These are phyloP conservation scores for Pythium diclinum DNA, from an alignment of 352 stramenopile genomes.

Conservation along the genomic window DNA sequence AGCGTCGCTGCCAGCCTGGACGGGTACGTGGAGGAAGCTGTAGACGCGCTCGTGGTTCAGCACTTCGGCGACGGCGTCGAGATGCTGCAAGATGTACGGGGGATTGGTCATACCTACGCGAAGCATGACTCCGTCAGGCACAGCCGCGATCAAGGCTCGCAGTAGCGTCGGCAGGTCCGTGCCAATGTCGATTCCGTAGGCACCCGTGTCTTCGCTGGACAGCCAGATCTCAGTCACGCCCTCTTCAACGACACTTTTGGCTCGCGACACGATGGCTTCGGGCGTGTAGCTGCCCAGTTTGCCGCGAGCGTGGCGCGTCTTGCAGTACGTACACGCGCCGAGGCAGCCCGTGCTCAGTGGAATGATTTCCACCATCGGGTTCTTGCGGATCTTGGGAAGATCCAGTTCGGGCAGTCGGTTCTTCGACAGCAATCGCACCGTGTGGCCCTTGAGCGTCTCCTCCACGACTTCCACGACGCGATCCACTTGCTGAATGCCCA, in stretches of 20 bases:
- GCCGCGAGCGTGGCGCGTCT: conserved; percentile 90
- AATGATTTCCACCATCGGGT: conserved; percentile 92
- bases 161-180: conserved; percentile 78
- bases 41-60: conserved; percentile 86
- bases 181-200: conserved; percentile 89
- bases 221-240: conserved; percentile 92
- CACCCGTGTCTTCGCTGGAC: conserved; percentile 89
- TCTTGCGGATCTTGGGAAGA: conserved; percentile 91
- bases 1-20: conserved; percentile 85
- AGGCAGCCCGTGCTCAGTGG: conserved; percentile 90
- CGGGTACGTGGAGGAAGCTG: conserved; percentile 90
- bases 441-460: conserved; percentile 89
- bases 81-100: conserved; percentile 88
- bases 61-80: conserved; percentile 77
- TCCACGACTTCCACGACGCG: conserved; percentile 90
- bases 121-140: conserved; percentile 83
- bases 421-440: conserved; percentile 79
- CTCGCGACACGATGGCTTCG: conserved; percentile 71
- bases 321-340: conserved; percentile 92
- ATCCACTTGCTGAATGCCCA: conserved; percentile 91
- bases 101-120: conserved; percentile 93
- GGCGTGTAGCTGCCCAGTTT: conserved; percentile 87
- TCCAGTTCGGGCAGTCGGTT: conserved; percentile 82
- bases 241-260: conserved; percentile 61
- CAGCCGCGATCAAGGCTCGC: conserved; percentile 53